Percentiles rank a stretch among this genome's conserved stretches.
Evolutionary conservation across 345 rosid genomes (phyloP).

Genomic region (Geranium rotundifolium): DNA sequence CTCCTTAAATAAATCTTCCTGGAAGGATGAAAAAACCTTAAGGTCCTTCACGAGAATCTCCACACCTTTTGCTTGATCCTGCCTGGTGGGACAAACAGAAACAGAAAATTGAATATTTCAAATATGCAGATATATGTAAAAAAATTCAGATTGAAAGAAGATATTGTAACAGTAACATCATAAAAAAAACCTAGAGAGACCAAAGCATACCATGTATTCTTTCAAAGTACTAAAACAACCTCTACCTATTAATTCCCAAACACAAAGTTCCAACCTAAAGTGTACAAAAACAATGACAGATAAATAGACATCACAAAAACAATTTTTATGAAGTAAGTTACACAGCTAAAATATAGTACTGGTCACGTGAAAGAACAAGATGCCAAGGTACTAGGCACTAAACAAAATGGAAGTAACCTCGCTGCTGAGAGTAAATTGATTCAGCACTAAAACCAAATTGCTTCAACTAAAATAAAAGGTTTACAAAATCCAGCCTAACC

Average conservation of each 20-base stretch:
- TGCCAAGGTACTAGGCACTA: too few relatives aligned
- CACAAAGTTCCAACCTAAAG: conserved; percentile 39
- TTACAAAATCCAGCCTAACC: neutral
- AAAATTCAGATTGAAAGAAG: neutral
- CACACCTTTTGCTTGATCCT: conserved; percentile 65
- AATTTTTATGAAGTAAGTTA: neutral
- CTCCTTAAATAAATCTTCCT: conserved; percentile 70
- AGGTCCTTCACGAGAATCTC: conserved; percentile 76
- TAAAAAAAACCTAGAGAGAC: neutral
- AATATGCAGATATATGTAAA: conserved; percentile 2
- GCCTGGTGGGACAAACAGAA: conserved; percentile 30
- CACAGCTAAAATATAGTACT: neutral
- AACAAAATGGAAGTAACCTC: too few relatives aligned
- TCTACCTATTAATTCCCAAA: neutral
- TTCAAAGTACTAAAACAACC: conserved; percentile 2
- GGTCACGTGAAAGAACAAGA: too few relatives aligned
- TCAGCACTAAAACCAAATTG: too few relatives aligned
- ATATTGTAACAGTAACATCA: neutral
- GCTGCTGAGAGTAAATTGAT: too few relatives aligned
- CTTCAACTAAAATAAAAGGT: neutral
- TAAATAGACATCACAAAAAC: neutral
- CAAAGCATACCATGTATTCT: neutral
- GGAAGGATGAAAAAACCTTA: conserved; percentile 55
- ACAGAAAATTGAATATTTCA: conserved; percentile 5
- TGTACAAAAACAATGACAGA: conserved; percentile 1